Percentiles rank a stretch among this genome's conserved stretches.
Conservation (phyloP, 2,329 filamentous ascomycete species). For the Diplodia intermedia region DNA sequence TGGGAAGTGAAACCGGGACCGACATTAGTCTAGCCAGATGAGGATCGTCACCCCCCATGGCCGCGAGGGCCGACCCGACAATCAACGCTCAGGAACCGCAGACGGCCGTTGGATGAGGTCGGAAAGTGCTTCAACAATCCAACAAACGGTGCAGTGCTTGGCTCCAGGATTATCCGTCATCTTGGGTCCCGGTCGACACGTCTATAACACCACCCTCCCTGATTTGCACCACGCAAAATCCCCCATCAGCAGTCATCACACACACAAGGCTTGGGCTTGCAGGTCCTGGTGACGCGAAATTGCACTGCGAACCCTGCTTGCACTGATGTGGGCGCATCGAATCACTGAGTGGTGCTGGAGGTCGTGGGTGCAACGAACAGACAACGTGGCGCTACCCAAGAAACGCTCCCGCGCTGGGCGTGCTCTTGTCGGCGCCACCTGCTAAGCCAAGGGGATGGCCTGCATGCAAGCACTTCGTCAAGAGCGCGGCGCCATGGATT, state of each 20-base stretch:
- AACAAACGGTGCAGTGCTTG: neutral
- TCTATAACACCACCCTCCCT: neutral
- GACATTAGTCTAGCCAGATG: neutral
- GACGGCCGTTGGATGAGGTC: neutral
- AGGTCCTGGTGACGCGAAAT: neutral
- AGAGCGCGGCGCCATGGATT: slow-evolving; percentile 16
- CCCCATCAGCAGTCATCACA: neutral
- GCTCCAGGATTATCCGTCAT: neutral
- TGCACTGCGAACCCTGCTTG: neutral
- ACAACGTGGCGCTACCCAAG: slow-evolving; percentile 7
- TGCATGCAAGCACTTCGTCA: slow-evolving; percentile 21
- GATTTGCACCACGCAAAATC: neutral
- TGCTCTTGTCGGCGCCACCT: slow-evolving; percentile 12
- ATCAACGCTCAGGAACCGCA: neutral
- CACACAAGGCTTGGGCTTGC: neutral
- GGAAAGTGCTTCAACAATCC: neutral
- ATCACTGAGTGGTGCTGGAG: neutral
- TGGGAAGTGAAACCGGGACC: neutral
- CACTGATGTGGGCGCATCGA: neutral
- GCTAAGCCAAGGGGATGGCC: slow-evolving; percentile 12
- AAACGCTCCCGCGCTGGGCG: slow-evolving; percentile 15
- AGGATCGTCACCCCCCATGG: neutral
- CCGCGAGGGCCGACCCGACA: neutral
- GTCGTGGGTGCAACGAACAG: neutral
- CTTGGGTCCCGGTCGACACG: neutral